Conservation (phyloP, 305 asterid genomes). For the Solanum aculeatissimum region DNA sequence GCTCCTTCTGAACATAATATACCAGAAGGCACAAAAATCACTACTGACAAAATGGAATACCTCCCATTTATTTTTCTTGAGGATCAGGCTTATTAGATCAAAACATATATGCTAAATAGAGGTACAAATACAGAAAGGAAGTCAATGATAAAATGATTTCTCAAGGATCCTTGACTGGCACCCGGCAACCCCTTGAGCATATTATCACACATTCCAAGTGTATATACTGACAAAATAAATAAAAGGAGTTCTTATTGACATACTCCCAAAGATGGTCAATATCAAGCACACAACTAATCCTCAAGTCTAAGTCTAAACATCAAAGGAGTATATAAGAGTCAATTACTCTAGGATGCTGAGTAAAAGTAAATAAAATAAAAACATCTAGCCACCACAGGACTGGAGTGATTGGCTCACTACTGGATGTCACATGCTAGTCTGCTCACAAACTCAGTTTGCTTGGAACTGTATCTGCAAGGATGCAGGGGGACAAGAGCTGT, state of each 20-base stretch:
- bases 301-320: background rate
- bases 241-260: background rate
- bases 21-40: background rate
- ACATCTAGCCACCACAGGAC: background rate
- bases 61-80: background rate
- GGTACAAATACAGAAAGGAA: no score
- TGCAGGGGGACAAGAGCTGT: background rate
- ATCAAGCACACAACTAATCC: background rate
- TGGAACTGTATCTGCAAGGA: background rate
- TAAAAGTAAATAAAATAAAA: background rate
- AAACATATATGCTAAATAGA: background rate
- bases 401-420: background rate
- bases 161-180: background rate
- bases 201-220: background rate
- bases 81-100: background rate
- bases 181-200: background rate
- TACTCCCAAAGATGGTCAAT: background rate
- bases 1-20: background rate
- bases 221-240: background rate
- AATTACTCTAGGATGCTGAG: background rate
- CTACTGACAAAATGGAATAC: background rate
- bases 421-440: background rate
- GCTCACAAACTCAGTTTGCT: background rate
- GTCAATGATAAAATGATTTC: background rate
- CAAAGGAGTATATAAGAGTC: background rate